Conservation (phyloP, 257 asterid genomes). For the Solanum dulcamara region DNA sequence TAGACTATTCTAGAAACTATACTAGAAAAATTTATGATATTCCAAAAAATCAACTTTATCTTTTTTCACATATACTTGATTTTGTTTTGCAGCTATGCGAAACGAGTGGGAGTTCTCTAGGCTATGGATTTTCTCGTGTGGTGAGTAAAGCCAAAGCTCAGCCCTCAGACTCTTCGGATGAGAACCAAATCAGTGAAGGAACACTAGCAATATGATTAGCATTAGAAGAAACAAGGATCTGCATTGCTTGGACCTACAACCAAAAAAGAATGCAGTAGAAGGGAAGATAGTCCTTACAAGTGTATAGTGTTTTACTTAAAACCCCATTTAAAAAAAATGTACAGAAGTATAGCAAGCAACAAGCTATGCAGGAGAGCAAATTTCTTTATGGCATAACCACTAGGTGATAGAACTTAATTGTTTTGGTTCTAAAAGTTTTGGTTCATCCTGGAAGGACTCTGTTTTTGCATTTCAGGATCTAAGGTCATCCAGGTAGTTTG, state of each 20-base stretch:
- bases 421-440: slow-evolving; percentile 27
- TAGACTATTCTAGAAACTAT: no score
- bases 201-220: slow-evolving; percentile 34
- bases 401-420: slow-evolving; percentile 6
- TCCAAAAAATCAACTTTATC: no score
- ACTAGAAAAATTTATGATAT: no score
- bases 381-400: neutral
- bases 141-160: slow-evolving; percentile 52
- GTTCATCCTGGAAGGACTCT: neutral
- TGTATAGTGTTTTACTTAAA: slow-evolving; percentile 22
- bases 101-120: slow-evolving; percentile 88
- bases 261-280: neutral
- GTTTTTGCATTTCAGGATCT: neutral
- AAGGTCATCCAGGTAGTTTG: neutral
- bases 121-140: slow-evolving; percentile 70
- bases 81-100: slow-evolving; percentile 56
- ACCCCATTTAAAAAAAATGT: slow-evolving; percentile 24
- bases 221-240: neutral
- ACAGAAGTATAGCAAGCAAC: slow-evolving; percentile 27
- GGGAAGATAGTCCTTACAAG: neutral
- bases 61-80: neutral
- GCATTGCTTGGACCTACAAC: neutral
- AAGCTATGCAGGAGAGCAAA: slow-evolving; percentile 3
- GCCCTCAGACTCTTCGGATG: slow-evolving; percentile 52
- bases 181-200: slow-evolving; percentile 61